phyloP scores from a whole-genome alignment of 2,329 filamentous ascomycete species.

The Huntiella abstrusa region DNA sequence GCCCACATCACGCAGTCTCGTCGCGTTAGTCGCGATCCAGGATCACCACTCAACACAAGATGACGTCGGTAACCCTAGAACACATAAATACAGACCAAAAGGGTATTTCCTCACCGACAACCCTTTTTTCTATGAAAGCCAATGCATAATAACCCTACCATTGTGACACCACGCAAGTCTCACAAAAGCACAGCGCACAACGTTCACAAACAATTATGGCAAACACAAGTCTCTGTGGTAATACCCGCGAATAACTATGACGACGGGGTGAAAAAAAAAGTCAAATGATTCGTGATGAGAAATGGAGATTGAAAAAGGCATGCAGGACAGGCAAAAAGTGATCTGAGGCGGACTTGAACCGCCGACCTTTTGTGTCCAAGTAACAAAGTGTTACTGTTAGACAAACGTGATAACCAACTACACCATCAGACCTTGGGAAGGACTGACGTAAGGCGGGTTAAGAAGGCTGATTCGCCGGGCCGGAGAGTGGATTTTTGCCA shows the following conservation, averaged over 20 bases:
- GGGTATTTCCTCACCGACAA: too few relatives aligned
- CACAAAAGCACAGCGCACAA: neutral
- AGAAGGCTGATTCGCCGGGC: neutral
- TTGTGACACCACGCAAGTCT: neutral
- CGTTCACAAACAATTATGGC: neutral
- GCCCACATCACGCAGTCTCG: too few relatives aligned
- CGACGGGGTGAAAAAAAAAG: too few relatives aligned
- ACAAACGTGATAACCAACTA: slow-evolving; percentile 10
- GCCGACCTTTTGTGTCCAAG: slow-evolving; percentile 7
- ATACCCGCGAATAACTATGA: too few relatives aligned
- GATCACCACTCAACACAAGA: too few relatives aligned
- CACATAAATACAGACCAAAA: too few relatives aligned
- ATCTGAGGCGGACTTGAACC: slow-evolving; percentile 9
- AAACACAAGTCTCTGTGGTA: neutral
- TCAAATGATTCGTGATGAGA: too few relatives aligned
- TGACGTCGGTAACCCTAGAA: too few relatives aligned
- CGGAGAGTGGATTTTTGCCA: too few relatives aligned
- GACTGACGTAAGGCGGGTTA: neutral
- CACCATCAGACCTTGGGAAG: slow-evolving; percentile 1
- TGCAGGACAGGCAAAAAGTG: neutral
- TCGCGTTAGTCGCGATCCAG: too few relatives aligned
- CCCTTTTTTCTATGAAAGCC: too few relatives aligned
- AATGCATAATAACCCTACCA: neutral
- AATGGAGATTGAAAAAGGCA: too few relatives aligned
- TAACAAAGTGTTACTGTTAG: slow-evolving; percentile 7